A percentile compares a stretch with the other conserved stretches of the same genome.
Conservation (phyloP, 345 rosid species). For the Aurinia saxatilis region DNA sequence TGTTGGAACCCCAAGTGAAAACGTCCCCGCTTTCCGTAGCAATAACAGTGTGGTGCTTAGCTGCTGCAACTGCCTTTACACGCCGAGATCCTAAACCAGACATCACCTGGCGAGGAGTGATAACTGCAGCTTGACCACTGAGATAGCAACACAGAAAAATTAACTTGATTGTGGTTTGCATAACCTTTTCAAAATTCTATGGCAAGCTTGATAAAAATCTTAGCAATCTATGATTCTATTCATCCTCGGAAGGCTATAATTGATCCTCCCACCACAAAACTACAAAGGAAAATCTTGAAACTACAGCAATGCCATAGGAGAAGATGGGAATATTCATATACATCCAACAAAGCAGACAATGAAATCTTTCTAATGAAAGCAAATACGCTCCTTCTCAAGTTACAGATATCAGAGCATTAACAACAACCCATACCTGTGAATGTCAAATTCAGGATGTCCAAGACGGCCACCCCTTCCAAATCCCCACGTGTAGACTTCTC, state of each 20-base stretch:
- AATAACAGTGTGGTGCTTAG: conserved; percentile 95
- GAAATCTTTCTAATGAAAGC: not conserved
- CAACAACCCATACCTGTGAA: conserved; percentile 62
- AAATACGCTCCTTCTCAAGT: not conserved
- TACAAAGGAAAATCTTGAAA: too few relatives aligned
- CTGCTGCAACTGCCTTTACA: conserved; percentile 93
- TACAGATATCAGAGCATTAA: not conserved
- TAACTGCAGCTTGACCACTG: conserved; percentile 99
- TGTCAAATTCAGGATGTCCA: conserved; percentile 99
- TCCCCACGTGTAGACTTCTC: conserved; percentile 95
- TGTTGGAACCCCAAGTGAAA: conserved; percentile 96
- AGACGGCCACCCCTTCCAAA: conserved; percentile 99
- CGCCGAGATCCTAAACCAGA: conserved; percentile 75
- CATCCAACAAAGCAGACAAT: not conserved
- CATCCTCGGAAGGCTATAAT: too few relatives aligned
- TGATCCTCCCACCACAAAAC: too few relatives aligned
- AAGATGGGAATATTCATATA: not conserved
- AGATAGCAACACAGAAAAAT: conserved; percentile 8
- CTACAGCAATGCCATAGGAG: not conserved
- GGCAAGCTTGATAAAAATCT: not conserved
- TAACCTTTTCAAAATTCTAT: not conserved
- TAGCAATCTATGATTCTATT: not conserved
- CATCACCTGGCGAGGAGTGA: conserved; percentile 91
- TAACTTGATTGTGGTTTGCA: not conserved
- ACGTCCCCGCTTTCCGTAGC: conserved; percentile 90